A percentile compares a stretch with the other conserved stretches of the same genome.
Evolutionary conservation across 106 monocot genomes (phyloP).

Genomic region (Dendrobium nobile): DNA sequence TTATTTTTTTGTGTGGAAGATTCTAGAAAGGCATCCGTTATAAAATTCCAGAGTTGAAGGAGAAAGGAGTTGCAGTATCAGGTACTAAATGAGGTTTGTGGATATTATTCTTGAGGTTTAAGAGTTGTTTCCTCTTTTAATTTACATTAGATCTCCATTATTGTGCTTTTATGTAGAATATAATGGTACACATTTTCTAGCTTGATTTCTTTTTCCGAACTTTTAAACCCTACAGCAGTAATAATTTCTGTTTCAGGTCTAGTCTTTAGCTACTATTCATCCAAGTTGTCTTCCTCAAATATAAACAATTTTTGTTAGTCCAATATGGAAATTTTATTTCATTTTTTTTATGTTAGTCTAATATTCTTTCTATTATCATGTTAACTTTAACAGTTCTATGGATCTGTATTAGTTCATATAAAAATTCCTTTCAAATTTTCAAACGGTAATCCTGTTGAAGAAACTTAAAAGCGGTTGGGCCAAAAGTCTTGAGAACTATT

Average conservation of each 20-base stretch:
- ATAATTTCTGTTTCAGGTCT: background rate
- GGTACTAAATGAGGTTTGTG: background rate
- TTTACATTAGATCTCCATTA: background rate
- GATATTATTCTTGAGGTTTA: conserved; percentile 4
- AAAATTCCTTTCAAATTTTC: too few species aligned
- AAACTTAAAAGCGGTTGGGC: too few species aligned
- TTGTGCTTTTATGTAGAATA: conserved; percentile 1
- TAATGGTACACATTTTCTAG: background rate
- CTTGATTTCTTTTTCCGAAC: background rate
- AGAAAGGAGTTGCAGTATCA: background rate
- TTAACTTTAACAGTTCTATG: background rate
- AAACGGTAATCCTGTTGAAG: too few species aligned
- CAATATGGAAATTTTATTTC: background rate
- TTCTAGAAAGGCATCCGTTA: too few species aligned
- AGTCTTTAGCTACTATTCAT: background rate
- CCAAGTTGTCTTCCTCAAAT: background rate
- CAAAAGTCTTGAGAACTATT: too few species aligned
- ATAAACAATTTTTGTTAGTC: background rate
- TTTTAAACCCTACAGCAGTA: background rate
- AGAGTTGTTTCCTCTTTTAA: background rate
- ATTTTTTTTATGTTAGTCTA: background rate
- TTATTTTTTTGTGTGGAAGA: background rate
- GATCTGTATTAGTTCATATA: too few species aligned
- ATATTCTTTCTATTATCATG: background rate
- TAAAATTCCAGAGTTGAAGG: too few species aligned